These are phyloP conservation scores for Solanum chmielewskii DNA, from an alignment of 257 asterid genomes.

Conservation along the genomic window DNA sequence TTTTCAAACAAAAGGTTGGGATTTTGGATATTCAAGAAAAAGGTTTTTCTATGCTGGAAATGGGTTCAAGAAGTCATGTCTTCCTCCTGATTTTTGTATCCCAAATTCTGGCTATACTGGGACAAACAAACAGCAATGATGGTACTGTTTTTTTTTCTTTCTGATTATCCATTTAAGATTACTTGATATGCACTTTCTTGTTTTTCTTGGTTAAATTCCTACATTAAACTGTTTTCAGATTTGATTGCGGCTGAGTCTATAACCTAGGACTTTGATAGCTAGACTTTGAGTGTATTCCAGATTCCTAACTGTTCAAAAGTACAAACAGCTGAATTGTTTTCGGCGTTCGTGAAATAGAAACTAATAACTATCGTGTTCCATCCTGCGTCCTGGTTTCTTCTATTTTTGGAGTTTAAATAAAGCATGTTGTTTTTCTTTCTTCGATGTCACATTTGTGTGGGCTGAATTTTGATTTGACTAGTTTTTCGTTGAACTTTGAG, in stretches of 20 bases:
- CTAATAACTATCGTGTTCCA: neutral
- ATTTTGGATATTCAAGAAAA: neutral
- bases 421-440: neutral
- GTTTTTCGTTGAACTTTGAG: neutral
- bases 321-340: neutral
- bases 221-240: neutral
- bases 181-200: neutral
- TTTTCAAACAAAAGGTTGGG: neutral
- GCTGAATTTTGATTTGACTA: neutral
- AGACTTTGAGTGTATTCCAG: neutral
- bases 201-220: neutral
- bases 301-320: neutral
- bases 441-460: neutral
- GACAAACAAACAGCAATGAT: constrained; percentile 38
- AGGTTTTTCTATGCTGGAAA: constrained; percentile 15
- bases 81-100: constrained; percentile 20
- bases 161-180: neutral
- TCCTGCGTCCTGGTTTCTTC: neutral
- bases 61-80: constrained; percentile 20
- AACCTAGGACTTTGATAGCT: neutral
- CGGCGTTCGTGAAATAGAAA: neutral
- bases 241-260: neutral
- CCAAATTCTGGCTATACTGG: constrained; percentile 20
- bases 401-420: neutral
- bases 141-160: constrained; percentile 25